phyloP scores from a whole-genome alignment of 1,284 basidiomycete species.

The Puccinia sorghi region DNA sequence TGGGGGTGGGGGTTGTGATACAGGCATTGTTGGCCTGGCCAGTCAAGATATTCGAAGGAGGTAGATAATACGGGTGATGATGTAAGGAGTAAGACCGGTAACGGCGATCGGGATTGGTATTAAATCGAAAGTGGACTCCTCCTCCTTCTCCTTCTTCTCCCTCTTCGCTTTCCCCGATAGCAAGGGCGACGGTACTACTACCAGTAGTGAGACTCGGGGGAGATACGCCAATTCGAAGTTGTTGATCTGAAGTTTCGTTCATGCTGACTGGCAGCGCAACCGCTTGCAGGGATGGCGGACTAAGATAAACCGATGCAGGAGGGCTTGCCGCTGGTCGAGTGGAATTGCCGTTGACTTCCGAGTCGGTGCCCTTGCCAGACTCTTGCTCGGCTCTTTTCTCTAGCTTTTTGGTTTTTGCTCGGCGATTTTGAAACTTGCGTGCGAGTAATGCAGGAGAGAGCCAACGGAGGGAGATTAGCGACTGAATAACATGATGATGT shows the following conservation, averaged over 20 bases:
- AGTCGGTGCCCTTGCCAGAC: constrained; percentile 21
- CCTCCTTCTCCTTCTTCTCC: constrained; percentile 1
- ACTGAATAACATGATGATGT: no score
- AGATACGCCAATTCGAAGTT: constrained; percentile 3
- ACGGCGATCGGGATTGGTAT: constrained; percentile 36
- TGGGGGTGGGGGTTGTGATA: background rate
- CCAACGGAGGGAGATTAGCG: background rate
- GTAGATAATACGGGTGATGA: constrained; percentile 40
- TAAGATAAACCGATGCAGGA: constrained; percentile 47
- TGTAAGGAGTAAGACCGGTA: constrained; percentile 37
- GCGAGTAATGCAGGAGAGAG: background rate
- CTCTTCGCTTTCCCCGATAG: constrained; percentile 33
- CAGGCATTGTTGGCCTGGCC: background rate
- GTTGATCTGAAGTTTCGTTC: constrained; percentile 20
- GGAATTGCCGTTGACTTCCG: constrained; percentile 18
- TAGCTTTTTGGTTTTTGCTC: constrained; percentile 57
- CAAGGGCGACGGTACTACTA: background rate
- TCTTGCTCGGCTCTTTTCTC: constrained; percentile 50
- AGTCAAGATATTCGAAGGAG: constrained; percentile 4
- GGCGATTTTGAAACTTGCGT: constrained; percentile 57
- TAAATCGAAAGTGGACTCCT: constrained; percentile 12
- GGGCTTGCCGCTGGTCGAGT: constrained; percentile 21
- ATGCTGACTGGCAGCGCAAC: constrained; percentile 32
- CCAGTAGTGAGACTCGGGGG: background rate
- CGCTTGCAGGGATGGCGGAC: constrained; percentile 13